Base-by-base conservation (phyloP, 352 stramenopile genomes). In the Globisporangium viniferum region DNA sequence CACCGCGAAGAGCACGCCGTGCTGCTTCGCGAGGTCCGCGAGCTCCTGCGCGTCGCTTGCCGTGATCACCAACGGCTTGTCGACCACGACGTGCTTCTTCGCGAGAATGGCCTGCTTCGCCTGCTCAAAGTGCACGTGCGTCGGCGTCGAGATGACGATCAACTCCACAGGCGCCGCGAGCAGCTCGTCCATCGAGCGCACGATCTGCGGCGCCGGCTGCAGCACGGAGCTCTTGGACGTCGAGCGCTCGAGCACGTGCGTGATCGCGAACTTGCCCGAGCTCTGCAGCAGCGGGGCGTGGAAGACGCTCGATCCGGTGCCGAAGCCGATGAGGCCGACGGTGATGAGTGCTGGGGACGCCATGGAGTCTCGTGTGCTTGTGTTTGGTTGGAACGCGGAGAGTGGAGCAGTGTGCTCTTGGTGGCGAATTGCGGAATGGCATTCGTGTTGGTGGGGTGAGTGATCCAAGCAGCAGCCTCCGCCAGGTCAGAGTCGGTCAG, bases 31-130 rank as follows among this genome's bases (percentile, higher is more conserved):
- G 10, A 82, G 66, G 14, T 73, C 66, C 59, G 80, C 73, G 10
- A 93, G 74, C 62, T 88, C 82, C 51, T 79, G 60, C 27, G 82
- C 85, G 44, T 93, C 70, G 22, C 69, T 72, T 2, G 76, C 72
- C 20, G 79, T 82, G 73, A 91, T 73, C 60, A 81, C 88, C 53
- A 93, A 72, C 57, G 85, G 85, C 65, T 93, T 93, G 75, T 93
- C 85, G 39, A 90, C 81, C 8, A 93, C 77, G 20, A 93, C 82
- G 68, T 93, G 82, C 71, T 85, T 84, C 72, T 90, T 91, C 55
- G 82, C 82, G 53, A 81, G 63, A 58, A 93, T 84, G 24, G 75
- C 81, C 58, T 86, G 75, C 64, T 91, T 91, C 31, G 81, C 85
- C 61, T 91, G 85, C 64, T 84, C 80, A 66, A 91, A 93, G 73